Conservation (phyloP, 2,329 filamentous ascomycete species). For the Dryadomyces sulphureus region DNA sequence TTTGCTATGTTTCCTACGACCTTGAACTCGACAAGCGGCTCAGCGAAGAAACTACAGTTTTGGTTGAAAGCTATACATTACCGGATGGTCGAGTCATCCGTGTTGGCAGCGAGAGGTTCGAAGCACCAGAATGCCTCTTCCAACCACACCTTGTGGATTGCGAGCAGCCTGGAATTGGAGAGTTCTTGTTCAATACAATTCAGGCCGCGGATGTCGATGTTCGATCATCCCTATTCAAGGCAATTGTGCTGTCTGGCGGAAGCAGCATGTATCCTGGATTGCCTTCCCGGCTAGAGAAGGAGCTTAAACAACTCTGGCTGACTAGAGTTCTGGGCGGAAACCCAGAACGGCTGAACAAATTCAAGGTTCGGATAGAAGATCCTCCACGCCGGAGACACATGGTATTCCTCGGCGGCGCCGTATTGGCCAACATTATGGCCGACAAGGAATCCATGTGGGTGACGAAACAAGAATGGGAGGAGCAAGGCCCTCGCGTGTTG, state of each 20-base stretch:
- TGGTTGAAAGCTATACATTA: slow-evolving; percentile 95
- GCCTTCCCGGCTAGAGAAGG: slow-evolving; percentile 90
- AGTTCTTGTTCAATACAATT: slow-evolving; percentile 98
- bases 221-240: slow-evolving; percentile 85
- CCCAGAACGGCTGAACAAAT: slow-evolving; percentile 90
- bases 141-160: slow-evolving; percentile 96
- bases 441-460: slow-evolving; percentile 99
- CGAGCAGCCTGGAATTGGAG: slow-evolving; percentile 90
- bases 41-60: slow-evolving; percentile 90
- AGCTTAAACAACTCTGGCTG: slow-evolving; percentile 96
- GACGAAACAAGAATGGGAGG: slow-evolving; percentile 90
- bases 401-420: slow-evolving; percentile 94
- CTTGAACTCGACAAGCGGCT: slow-evolving; percentile 90
- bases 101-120: slow-evolving; percentile 92
- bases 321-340: slow-evolving; percentile 82
- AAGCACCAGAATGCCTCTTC: slow-evolving; percentile 96
- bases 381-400: slow-evolving; percentile 91
- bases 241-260: slow-evolving; percentile 88
- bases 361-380: slow-evolving; percentile 98
- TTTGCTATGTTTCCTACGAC: slow-evolving; percentile 98
- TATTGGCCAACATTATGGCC: slow-evolving; percentile 96
- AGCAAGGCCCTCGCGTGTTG: slow-evolving; percentile 70
- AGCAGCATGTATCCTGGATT: slow-evolving; percentile 98
- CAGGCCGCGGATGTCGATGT: slow-evolving; percentile 93
- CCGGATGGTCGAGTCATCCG: slow-evolving; percentile 93